Evolutionary conservation across 148 eudicot species (phyloP).

Genomic region (Diospyros kaki): DNA sequence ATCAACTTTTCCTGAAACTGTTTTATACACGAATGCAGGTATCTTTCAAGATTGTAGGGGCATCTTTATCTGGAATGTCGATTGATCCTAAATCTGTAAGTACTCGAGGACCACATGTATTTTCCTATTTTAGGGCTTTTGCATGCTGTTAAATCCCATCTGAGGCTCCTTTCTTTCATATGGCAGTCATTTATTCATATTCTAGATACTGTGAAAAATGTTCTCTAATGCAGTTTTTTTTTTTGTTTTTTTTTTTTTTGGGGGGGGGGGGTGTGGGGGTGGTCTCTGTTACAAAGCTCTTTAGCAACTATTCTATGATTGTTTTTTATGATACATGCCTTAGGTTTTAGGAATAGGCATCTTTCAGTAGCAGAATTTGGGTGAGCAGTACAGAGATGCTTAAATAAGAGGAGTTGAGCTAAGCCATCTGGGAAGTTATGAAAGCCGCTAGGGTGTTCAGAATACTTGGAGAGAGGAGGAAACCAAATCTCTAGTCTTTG

Average conservation of each 20-base stretch:
- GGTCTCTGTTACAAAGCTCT: conserved; percentile 5
- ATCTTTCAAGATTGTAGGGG: conserved; percentile 89
- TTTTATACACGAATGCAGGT: conserved; percentile 47
- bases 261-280: no score
- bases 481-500: no score
- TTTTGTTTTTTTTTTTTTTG: background rate
- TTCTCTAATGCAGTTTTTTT: background rate
- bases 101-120: conserved; percentile 8
- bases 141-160: no score
- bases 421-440: no score
- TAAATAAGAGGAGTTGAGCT: no score
- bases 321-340: background rate
- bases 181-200: background rate
- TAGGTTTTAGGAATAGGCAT: background rate
- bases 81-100: conserved; percentile 92
- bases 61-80: conserved; percentile 82
- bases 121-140: no score
- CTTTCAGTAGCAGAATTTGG: background rate
- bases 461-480: no score
- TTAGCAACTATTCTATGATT: background rate
- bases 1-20: background rate
- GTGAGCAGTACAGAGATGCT: no score
- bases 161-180: background rate
- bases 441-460: no score
- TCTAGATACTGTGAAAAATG: no score